Percentiles rank a stretch among this genome's conserved stretches.
These are phyloP conservation scores for Halophytophthora batemanensis DNA, from an alignment of 352 stramenopile species.

Conservation along the genomic window DNA sequence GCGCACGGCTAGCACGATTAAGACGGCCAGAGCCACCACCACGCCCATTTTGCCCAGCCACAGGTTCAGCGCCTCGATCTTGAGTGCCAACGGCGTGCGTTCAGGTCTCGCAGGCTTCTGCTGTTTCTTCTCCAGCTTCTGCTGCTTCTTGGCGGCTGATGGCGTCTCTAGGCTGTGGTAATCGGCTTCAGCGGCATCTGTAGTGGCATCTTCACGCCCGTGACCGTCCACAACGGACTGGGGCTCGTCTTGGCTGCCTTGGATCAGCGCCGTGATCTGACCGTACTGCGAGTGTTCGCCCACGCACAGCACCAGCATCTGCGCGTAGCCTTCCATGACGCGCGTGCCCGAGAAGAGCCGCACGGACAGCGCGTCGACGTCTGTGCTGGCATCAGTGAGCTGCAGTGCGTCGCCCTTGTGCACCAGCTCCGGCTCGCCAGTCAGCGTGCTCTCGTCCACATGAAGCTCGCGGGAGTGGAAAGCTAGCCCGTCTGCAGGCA, in stretches of 20 bases:
- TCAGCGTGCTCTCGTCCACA: constrained; percentile 86
- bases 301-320: constrained; percentile 91
- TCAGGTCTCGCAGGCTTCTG: constrained; percentile 8
- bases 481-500: constrained; percentile 83
- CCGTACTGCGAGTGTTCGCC: constrained; percentile 87
- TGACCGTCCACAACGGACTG: constrained; percentile 13
- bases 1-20: constrained; percentile 48
- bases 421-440: constrained; percentile 83
- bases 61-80: constrained; percentile 72
- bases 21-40: constrained; percentile 60
- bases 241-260: constrained; percentile 26
- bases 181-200: constrained; percentile 34
- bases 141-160: neutral
- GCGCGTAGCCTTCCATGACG: constrained; percentile 83
- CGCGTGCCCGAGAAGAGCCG: constrained; percentile 86
- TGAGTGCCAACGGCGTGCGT: constrained; percentile 63
- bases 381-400: constrained; percentile 21
- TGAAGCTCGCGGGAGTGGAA: constrained; percentile 75
- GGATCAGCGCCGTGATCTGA: constrained; percentile 74
- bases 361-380: constrained; percentile 2
- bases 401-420: constrained; percentile 58
- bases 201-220: constrained; percentile 13
- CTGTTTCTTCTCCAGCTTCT: constrained; percentile 9
- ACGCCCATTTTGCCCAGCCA: constrained; percentile 63
- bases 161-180: constrained; percentile 11